Evolutionary conservation across 352 stramenopile species (phyloP), one percentile per base, ranked within the genome.

Genomic region (Lagenidium giganteum): DNA sequence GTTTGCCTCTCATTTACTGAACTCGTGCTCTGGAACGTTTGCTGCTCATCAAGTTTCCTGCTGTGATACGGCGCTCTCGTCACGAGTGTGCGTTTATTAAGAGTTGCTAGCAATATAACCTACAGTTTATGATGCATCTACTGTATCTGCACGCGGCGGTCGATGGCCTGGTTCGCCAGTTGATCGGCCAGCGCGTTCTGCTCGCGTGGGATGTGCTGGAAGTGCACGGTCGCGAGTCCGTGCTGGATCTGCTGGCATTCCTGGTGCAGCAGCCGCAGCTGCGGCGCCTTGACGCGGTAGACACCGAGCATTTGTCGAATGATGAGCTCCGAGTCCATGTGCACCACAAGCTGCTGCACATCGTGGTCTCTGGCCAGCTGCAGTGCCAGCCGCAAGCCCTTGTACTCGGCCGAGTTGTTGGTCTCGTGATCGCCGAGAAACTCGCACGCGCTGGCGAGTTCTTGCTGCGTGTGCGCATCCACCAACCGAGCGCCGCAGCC

Each of bases 261-360:
- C 35, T 67, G 25, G 42, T 79, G 56, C 1, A 90, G 47, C 45
- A 16, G 32, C 3, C 59, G 63, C 16, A 90, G 55, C 35, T 83
- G 69, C 6, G 65, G 53, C 11, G 73, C 65, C 42, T 87, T 86
- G 41, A 90, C 78, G 49, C 70, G 74, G 48, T 87, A 90, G 24
- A 68, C 50, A 27, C 72, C 78, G 24, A 63, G 57, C 74, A 90
- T 90, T 45, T 90, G 78, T 29, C 73, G 69, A 29, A 87, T 55
- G n/a, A 90, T 57, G 36, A 90, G 66, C 57, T 87, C 67, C 61
- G 78, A 90, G 68, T 90, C 78, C 78, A 90, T 79, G 61, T 67
- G 66, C 16, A 90, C 57, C 38, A 69, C 50, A 17, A 90, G 51
- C 33, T 63, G 32, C 4, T 43, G 23, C 11, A 62, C 53, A 17